Evolutionary conservation across 2,329 filamentous ascomycete species (phyloP), one percentile per base, ranked within the genome.

Genomic region (Daldinia eschscholtzii): DNA sequence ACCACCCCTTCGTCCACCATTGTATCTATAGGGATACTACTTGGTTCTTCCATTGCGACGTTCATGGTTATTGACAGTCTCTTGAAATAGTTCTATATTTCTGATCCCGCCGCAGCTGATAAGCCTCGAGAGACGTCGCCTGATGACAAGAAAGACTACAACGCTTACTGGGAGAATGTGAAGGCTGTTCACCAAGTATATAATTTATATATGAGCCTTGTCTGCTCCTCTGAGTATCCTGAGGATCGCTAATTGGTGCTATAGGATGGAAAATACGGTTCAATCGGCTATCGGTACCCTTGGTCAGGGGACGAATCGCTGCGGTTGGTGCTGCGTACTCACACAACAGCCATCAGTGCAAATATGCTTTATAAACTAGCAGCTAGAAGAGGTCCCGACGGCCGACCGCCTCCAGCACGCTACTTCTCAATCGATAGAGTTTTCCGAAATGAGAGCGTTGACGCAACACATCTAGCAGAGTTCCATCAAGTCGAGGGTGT

Each of bases 401-500:
- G 88, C 53, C 83, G 84, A 59, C 86, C 87, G 53, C 87, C 86
- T 15, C 87, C 89, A 39, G 94, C 93, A n/a, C 91, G 94, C 70
- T 98, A 97, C 85, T 99, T 99, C 86, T 97, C 93, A 70, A 99
- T 99, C 79, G 96, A 99, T 82, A 90, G 96, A 61, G 96, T 99
- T 68, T 99, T 99, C 91, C 90, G 71, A 73, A 99, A 99, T 81
- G 96, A 99, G 83, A 93, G 93, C 2, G 94, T 99, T 65, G 96
- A 99, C 78, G 94, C 94, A 13, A 99, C 96, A 7, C 96, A 99
- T 85, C 83, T 99, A 77, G 94, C 94, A 42, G 96, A 99, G 81
- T 99, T 99, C 87, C 96, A 99, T 83, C 96, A 99, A 80, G 93
- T 98, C 37, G 96, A 99, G 83, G 96, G 96, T 81, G 95, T 99